Conservation (phyloP, 2,329 filamentous ascomycete genomes). For the Cadophora sp. region DNA sequence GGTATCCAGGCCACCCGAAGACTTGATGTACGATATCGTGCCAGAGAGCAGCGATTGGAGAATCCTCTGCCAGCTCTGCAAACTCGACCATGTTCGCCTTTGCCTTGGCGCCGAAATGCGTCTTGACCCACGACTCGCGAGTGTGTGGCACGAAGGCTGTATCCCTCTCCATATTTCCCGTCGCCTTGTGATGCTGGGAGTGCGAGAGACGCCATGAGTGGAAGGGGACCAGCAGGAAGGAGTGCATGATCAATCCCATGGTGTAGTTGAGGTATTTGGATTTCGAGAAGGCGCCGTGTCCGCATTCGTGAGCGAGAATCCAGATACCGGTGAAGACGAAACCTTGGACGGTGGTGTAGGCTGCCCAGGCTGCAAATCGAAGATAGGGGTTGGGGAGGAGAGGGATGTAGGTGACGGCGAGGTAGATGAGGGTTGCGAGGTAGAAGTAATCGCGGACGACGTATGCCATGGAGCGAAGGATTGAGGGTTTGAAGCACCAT, state of each 20-base stretch:
- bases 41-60: conserved; percentile 61
- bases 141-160: conserved; percentile 67
- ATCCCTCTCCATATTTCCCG: conserved; percentile 72
- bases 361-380: conserved; percentile 60
- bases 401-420: conserved; percentile 62
- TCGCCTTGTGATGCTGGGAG: conserved; percentile 72
- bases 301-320: conserved; percentile 76
- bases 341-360: conserved; percentile 70
- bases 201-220: conserved; percentile 78
- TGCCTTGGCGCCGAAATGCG: conserved; percentile 41
- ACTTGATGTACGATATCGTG: conserved; percentile 67
- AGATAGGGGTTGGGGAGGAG: conserved; percentile 50
- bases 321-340: conserved; percentile 73
- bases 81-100: conserved; percentile 48
- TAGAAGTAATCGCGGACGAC: conserved; percentile 63
- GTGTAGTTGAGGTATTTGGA: conserved; percentile 64
- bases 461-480: conserved; percentile 61
- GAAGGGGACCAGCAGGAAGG: conserved; percentile 71
- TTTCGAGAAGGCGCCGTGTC: conserved; percentile 71
- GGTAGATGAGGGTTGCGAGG: conserved; percentile 53
- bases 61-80: conserved; percentile 66
- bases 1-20: conserved; percentile 69
- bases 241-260: conserved; percentile 71
- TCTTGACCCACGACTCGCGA: conserved; percentile 43
- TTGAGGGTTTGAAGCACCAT: conserved; percentile 68